Percentiles rank a stretch among this genome's conserved stretches.
These are phyloP conservation scores for Tolypocladium nubicola DNA, from an alignment of 2,329 filamentous ascomycete genomes.

Conservation along the genomic window DNA sequence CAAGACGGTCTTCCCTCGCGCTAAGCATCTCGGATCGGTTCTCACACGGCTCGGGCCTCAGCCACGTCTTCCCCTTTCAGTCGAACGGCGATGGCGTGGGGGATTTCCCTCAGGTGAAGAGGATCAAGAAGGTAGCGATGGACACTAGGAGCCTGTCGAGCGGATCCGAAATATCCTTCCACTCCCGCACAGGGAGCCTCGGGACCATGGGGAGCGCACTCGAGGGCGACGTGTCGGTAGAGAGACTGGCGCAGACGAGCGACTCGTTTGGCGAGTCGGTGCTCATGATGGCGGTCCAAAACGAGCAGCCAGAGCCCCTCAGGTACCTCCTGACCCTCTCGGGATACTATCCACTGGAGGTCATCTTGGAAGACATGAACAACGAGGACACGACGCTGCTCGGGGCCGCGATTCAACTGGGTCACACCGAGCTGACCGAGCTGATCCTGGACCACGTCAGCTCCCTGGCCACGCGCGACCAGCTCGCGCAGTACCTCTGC, in stretches of 20 bases:
- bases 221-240: slow-evolving; percentile 79
- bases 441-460: slow-evolving; percentile 64
- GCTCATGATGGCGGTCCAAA: slow-evolving; percentile 74
- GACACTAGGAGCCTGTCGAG: slow-evolving; percentile 82
- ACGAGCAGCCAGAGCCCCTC: slow-evolving; percentile 60
- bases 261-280: slow-evolving; percentile 70
- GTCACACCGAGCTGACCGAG: slow-evolving; percentile 63
- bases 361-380: slow-evolving; percentile 74
- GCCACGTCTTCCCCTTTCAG: slow-evolving; percentile 90
- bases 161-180: slow-evolving; percentile 72
- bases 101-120: slow-evolving; percentile 30
- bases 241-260: slow-evolving; percentile 63
- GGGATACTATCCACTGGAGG: slow-evolving; percentile 61
- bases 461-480: slow-evolving; percentile 39
- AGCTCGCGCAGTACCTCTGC: slow-evolving; percentile 58
- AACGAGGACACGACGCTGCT: slow-evolving; percentile 83
- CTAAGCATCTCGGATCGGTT: slow-evolving; percentile 37
- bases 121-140: slow-evolving; percentile 75
- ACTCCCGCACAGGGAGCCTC: slow-evolving; percentile 69
- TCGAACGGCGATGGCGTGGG: slow-evolving; percentile 32
- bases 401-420: slow-evolving; percentile 82
- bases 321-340: slow-evolving; percentile 69
- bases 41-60: slow-evolving; percentile 49
- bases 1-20: slow-evolving; percentile 30
- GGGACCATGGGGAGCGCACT: slow-evolving; percentile 62